Evolutionary conservation across 768 basidiomycete genomes (phyloP).

Genomic region (Tremella yokohamensis): DNA sequence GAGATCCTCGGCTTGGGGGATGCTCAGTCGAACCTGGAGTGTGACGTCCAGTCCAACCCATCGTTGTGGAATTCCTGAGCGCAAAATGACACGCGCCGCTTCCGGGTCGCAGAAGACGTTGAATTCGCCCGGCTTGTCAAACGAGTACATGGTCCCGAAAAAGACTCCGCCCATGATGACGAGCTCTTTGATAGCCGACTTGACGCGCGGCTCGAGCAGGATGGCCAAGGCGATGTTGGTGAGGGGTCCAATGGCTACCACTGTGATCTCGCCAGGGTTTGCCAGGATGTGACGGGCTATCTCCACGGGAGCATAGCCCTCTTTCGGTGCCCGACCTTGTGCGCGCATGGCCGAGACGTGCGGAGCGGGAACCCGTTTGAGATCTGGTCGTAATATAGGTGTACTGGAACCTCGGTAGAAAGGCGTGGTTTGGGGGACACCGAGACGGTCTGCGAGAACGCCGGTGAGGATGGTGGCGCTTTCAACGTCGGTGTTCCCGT

Average conservation of each 20-base stretch:
- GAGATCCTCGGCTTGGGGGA: background rate
- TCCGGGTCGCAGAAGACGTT: slow-evolving; percentile 9
- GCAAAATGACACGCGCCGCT: slow-evolving; percentile 1
- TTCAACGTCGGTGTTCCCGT: slow-evolving; percentile 15
- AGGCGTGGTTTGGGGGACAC: background rate
- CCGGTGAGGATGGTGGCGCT: slow-evolving; percentile 15
- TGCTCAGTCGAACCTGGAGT: slow-evolving; percentile 1
- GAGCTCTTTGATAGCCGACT: slow-evolving; percentile 6
- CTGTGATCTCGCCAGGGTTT: slow-evolving; percentile 4
- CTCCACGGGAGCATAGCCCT: slow-evolving; percentile 1
- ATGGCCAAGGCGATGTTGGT: slow-evolving; percentile 9
- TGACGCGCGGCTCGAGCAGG: slow-evolving; percentile 6
- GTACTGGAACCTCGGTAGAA: too few species aligned
- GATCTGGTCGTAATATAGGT: too few species aligned
- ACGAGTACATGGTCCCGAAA: slow-evolving; percentile 6
- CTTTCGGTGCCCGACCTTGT: background rate
- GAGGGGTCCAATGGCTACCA: slow-evolving; percentile 10
- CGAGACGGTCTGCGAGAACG: slow-evolving; percentile 1
- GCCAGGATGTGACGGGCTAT: slow-evolving; percentile 5
- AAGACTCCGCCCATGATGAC: slow-evolving; percentile 10
- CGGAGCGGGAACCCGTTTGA: too few species aligned
- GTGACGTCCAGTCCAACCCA: slow-evolving; percentile 12
- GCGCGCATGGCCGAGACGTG: too few species aligned
- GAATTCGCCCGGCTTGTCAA: slow-evolving; percentile 7
- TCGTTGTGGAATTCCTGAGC: slow-evolving; percentile 3